Conservation (phyloP, 345 rosid genomes). For the Aquilaria yunnanensis region DNA sequence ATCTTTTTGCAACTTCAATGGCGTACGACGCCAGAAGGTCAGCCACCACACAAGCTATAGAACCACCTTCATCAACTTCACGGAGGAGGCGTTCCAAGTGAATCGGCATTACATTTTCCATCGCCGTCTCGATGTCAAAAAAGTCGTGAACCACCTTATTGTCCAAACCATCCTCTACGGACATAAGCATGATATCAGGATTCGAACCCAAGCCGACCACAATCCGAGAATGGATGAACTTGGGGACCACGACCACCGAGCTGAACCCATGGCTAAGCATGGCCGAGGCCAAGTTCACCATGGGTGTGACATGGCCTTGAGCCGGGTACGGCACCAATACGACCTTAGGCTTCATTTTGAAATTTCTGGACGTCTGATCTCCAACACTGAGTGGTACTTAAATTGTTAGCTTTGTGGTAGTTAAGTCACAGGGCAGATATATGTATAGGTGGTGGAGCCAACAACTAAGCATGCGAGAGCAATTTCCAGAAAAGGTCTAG, state of each 20-base stretch:
- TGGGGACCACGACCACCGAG: slow-evolving; percentile 44
- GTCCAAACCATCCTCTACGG: slow-evolving; percentile 40
- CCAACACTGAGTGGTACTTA: too few species aligned
- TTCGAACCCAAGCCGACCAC: slow-evolving; percentile 1
- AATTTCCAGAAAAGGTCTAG: too few species aligned
- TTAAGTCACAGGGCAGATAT: too few species aligned
- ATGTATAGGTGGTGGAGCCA: neutral
- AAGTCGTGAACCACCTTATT: slow-evolving; percentile 29
- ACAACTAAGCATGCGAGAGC: neutral
- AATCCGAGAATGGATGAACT: slow-evolving; percentile 50
- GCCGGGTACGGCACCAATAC: slow-evolving; percentile 78
- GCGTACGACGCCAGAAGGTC: slow-evolving; percentile 75
- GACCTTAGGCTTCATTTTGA: slow-evolving; percentile 17
- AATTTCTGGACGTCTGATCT: neutral
- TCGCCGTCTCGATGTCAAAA: slow-evolving; percentile 50
- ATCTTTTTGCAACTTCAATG: slow-evolving; percentile 40
- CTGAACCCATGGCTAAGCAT: slow-evolving; percentile 38
- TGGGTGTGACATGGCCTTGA: slow-evolving; percentile 78
- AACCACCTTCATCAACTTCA: slow-evolving; percentile 19
- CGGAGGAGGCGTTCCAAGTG: slow-evolving; percentile 45
- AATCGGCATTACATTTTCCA: slow-evolving; percentile 54
- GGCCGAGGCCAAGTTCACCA: slow-evolving; percentile 51
- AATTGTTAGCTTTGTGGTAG: too few species aligned
- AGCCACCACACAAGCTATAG: slow-evolving; percentile 50
- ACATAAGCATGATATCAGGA: slow-evolving; percentile 15